Conservation (phyloP, 176 grass and related monocot genomes). For the Metroxylon sagu region DNA sequence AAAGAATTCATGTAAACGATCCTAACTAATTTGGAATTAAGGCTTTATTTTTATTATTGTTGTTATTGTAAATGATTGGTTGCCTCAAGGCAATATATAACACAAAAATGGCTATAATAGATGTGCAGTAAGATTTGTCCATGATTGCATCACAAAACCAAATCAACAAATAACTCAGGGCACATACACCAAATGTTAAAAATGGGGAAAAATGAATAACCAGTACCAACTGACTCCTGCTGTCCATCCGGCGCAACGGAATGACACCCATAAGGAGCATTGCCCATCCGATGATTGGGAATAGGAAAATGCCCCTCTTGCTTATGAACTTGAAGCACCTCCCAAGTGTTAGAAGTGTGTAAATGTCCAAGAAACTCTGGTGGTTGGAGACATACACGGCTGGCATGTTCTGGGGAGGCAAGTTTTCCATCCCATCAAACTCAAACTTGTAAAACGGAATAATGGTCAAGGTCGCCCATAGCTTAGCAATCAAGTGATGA, state of each 20-base stretch:
- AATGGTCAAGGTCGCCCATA: slow-evolving; percentile 79
- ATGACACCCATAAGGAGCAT: slow-evolving; percentile 95
- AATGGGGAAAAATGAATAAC: slow-evolving; percentile 9
- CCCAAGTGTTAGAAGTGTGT: slow-evolving; percentile 72
- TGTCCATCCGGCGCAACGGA: slow-evolving; percentile 73
- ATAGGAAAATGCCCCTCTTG: slow-evolving; percentile 92
- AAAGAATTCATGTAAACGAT: no score
- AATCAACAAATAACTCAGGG: no score
- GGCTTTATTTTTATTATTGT: no score
- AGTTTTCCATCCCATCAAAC: slow-evolving; percentile 77
- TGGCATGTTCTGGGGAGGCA: slow-evolving; percentile 52
- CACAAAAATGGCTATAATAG: no score
- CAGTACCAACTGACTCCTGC: slow-evolving; percentile 88
- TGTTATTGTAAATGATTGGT: no score
- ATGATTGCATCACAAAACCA: no score
- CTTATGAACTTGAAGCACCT: slow-evolving; percentile 97
- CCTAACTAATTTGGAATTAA: no score
- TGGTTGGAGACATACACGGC: slow-evolving; percentile 93
- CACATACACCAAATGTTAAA: not conserved
- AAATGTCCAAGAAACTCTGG: slow-evolving; percentile 93
- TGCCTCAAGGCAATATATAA: no score
- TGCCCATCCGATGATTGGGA: slow-evolving; percentile 93
- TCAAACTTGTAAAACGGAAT: slow-evolving; percentile 85
- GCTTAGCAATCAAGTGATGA: slow-evolving; percentile 67
- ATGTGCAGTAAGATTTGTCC: no score